phyloP scores from a whole-genome alignment of 345 rosid species.

The Sonneratia caseolaris region DNA sequence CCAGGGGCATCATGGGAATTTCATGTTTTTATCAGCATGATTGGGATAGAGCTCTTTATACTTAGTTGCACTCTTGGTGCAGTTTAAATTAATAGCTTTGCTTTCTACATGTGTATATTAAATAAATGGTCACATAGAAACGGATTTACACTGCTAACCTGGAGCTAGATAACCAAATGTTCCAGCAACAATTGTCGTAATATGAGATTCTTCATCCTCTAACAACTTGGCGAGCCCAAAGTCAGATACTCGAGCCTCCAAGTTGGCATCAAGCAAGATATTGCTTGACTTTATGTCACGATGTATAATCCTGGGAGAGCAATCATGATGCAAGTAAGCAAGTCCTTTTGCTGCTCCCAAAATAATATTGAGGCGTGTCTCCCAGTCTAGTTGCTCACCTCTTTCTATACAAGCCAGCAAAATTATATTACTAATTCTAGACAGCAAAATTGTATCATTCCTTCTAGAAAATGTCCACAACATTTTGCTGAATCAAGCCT shows the following conservation, averaged over 20 bases:
- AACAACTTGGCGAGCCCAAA: slow-evolving; percentile 96
- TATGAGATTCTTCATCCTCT: slow-evolving; percentile 94
- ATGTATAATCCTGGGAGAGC: slow-evolving; percentile 97
- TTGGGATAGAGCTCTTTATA: not conserved
- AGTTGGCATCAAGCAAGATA: slow-evolving; percentile 90
- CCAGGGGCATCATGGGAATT: not conserved
- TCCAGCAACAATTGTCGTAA: slow-evolving; percentile 97
- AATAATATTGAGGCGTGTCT: slow-evolving; percentile 78
- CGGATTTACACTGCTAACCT: slow-evolving; percentile 32
- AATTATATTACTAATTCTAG: not conserved
- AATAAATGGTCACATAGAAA: too few species aligned
- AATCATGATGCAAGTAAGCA: slow-evolving; percentile 95
- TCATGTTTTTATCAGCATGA: not conserved
- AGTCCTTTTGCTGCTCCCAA: slow-evolving; percentile 97
- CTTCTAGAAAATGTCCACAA: not conserved
- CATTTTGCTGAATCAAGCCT: not conserved
- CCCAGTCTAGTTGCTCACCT: slow-evolving; percentile 90
- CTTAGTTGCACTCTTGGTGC: not conserved
- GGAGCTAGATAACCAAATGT: slow-evolving; percentile 99
- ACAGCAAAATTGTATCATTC: not conserved
- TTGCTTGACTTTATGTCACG: slow-evolving; percentile 98
- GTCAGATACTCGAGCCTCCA: slow-evolving; percentile 96
- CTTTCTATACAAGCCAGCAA: slow-evolving; percentile 45
- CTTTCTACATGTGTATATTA: not conserved
- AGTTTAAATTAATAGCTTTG: not conserved